phyloP scores from a whole-genome alignment of 176 grass and related monocot species.

The Aegilops longissima region DNA sequence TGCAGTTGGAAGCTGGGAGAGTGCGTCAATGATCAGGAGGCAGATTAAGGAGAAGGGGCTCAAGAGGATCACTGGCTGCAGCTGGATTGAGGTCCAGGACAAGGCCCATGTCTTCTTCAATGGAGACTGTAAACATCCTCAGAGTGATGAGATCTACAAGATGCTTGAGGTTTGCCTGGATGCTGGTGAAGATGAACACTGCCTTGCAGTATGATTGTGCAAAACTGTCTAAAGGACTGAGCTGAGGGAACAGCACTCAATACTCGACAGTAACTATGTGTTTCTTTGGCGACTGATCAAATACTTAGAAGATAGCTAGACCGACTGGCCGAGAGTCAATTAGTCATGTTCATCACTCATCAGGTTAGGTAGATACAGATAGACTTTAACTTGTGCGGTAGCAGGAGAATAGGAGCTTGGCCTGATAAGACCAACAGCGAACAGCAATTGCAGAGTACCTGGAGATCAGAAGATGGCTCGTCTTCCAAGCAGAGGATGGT shows the following conservation, averaged over 20 bases:
- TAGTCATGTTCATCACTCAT: neutral
- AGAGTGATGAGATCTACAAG: conserved; percentile 65
- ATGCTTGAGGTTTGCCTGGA: conserved; percentile 50
- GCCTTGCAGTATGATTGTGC: neutral
- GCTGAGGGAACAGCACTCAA: neutral
- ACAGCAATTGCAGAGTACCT: neutral
- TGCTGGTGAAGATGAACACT: conserved; percentile 1
- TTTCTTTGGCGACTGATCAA: neutral
- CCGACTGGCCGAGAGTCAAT: neutral
- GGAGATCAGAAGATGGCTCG: neutral
- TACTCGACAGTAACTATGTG: neutral
- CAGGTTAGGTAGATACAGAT: neutral
- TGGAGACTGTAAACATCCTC: conserved; percentile 61
- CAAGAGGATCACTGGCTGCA: conserved; percentile 84
- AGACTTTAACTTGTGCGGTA: neutral
- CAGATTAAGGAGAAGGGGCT: conserved; percentile 80
- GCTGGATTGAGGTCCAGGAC: conserved; percentile 84
- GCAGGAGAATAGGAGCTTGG: neutral
- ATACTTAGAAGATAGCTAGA: neutral
- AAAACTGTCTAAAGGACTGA: neutral
- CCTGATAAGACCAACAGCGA: neutral
- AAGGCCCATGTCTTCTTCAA: conserved; percentile 79
- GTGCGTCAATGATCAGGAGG: conserved; percentile 64
- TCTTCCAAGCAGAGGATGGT: no score
- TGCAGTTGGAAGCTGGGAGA: conserved; percentile 64